Evolutionary conservation across 2,329 filamentous ascomycete species (phyloP), one percentile per base, ranked within the genome.

Genomic region (Exophiala viscosa): DNA sequence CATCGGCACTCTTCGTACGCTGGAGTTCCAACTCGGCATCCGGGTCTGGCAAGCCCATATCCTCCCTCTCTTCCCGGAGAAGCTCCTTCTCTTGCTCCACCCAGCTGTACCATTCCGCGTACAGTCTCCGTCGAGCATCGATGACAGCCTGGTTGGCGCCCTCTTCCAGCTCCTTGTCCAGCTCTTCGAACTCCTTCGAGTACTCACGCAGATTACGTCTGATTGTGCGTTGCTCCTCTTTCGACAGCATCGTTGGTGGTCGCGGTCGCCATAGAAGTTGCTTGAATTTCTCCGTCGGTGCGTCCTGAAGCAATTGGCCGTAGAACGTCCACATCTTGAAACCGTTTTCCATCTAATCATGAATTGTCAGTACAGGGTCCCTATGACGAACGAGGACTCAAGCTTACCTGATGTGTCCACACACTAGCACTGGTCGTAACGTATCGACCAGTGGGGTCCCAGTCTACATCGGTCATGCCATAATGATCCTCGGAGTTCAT

Each of bases 161-260:
- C 58, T 91, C 92, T 67, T 91, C 91, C 68, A 92, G 90, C 69
- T 95, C 90, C 60, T 87, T 83, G 73, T 99, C 95, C 70, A 96
- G 87, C 74, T 96, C 90, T 64, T 99, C 93, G 71, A 99, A 99
- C 61, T 88, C 79, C 69, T 89, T 88, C 71, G 86, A 90, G 83
- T 96, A 99, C 73, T 97, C 93, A 63, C 92, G 88, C 50, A 99
- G 85, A 75, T 96, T 99, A 83, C 96, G 96, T 77, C 95, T 92
- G 66, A 97, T 89, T 66, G 87, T 82, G 80, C 96, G 95, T 78
- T 97, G 93, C 78, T 99, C 92, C 59, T 97, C 92, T 76, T 96
- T 96, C 71, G 82, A 85, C 52, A 99, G 86, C 58, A 99, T 83
- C n/a, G 89, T 93, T 6, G 88, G 71, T 15, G 93, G 93, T 39